phyloP scores from a whole-genome alignment of 2,329 filamentous ascomycete species.

The Neurospora crassa region DNA sequence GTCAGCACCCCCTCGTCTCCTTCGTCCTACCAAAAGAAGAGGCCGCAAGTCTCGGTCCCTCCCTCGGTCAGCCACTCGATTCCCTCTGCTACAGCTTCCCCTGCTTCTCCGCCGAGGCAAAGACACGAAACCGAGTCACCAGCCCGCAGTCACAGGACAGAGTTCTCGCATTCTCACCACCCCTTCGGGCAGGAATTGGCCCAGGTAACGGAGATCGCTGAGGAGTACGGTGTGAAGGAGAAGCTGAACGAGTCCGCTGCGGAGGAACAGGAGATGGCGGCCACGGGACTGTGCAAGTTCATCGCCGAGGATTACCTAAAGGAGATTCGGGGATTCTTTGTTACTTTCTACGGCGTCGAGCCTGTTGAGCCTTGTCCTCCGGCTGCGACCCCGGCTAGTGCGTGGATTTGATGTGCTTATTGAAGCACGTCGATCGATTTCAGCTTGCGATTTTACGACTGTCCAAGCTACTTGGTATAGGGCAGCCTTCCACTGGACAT shows the following conservation, averaged over 20 bases:
- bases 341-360: conserved; percentile 44
- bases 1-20: conserved; percentile 28
- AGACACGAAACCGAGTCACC: conserved; percentile 11
- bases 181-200: conserved; percentile 87
- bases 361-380: background rate
- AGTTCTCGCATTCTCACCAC: conserved; percentile 43
- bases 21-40: background rate
- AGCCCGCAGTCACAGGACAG: conserved; percentile 26
- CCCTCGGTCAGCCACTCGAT: conserved; percentile 18
- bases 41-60: conserved; percentile 27
- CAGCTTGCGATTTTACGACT: background rate
- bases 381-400: conserved; percentile 18
- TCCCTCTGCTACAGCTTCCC: conserved; percentile 16
- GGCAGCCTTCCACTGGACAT: background rate
- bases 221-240: conserved; percentile 66
- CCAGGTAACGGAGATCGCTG: conserved; percentile 84
- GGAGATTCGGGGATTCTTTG: conserved; percentile 65
- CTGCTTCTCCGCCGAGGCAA: conserved; percentile 14
- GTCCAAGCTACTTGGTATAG: background rate
- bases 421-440: background rate
- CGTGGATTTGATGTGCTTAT: conserved; percentile 39
- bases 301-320: conserved; percentile 73
- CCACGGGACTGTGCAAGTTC: conserved; percentile 63
- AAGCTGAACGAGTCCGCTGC: conserved; percentile 56
- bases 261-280: conserved; percentile 60